Conservation (phyloP, 164 flowering plant genomes). For the Protea cynaroides region DNA sequence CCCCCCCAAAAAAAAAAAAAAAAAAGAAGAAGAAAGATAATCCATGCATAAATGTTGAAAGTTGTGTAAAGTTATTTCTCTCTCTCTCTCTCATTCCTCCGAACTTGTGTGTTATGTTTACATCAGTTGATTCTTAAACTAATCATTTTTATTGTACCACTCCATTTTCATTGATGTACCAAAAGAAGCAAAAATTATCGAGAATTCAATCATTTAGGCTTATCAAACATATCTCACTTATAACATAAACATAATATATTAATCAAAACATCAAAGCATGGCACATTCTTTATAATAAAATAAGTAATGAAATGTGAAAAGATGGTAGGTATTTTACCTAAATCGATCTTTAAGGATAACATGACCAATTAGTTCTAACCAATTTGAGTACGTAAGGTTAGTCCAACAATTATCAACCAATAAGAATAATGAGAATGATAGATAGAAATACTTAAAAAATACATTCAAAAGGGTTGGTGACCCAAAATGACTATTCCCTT, state of each 20-base stretch:
- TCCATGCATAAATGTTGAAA: no score
- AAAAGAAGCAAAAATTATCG: no score
- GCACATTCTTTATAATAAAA: neutral
- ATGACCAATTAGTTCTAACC: neutral
- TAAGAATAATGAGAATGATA: neutral
- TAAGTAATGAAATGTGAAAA: neutral
- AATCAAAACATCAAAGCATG: neutral
- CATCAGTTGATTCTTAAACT: no score
- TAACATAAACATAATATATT: no score
- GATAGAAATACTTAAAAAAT: neutral
- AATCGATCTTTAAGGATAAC: neutral
- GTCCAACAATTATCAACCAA: neutral
- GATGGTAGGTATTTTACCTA: neutral
- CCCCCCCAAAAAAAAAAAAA: no score
- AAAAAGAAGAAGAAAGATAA: no score
- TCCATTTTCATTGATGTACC: no score
- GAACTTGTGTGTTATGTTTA: no score
- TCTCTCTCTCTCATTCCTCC: no score
- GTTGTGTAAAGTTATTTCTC: no score
- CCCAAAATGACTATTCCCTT: neutral
- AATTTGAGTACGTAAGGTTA: neutral
- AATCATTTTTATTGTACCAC: no score
- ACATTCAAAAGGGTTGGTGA: constrained; percentile 6
- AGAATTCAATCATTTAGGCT: neutral
- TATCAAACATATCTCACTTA: neutral